Evolutionary conservation across 257 asterid species (phyloP).

Genomic region (Thymus mandschuricus): DNA sequence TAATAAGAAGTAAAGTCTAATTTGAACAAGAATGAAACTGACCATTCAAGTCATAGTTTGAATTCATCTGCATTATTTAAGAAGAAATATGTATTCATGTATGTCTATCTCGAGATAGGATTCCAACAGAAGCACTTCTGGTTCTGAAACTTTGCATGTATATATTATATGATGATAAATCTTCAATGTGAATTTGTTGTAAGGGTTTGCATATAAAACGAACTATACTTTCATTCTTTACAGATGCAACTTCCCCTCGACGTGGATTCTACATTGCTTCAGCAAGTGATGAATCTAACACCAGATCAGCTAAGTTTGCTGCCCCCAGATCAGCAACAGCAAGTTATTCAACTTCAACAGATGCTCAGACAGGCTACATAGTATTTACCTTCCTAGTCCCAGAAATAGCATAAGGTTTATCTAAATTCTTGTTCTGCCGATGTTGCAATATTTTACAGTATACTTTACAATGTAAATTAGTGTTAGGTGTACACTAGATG

Average conservation of each 20-base stretch:
- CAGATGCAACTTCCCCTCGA: slow-evolving; percentile 68
- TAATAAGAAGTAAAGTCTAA: not conserved
- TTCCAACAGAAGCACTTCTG: not conserved
- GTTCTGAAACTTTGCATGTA: not conserved
- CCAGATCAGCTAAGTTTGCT: slow-evolving; percentile 78
- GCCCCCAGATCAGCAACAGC: slow-evolving; percentile 89
- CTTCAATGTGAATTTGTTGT: not conserved
- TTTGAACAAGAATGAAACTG: not conserved
- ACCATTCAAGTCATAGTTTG: not conserved
- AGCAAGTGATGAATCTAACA: slow-evolving; percentile 78
- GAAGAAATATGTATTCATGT: not conserved
- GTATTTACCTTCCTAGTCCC: slow-evolving; percentile 10
- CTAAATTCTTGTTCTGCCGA: slow-evolving; percentile 3
- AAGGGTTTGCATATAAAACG: not conserved
- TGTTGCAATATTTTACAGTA: slow-evolving; percentile 16
- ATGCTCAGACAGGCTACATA: slow-evolving; percentile 78
- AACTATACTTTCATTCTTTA: slow-evolving; percentile 10
- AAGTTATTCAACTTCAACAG: slow-evolving; percentile 88
- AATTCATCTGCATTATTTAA: not conserved
- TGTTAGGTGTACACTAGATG: slow-evolving; percentile 28
- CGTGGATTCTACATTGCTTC: slow-evolving; percentile 68
- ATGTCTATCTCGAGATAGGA: too few relatives aligned
- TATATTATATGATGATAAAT: not conserved
- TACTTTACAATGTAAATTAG: slow-evolving; percentile 28
- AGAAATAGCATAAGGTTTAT: slow-evolving; percentile 11